Evolutionary conservation across 495 filamentous ascomycete species (phyloP), one percentile per base, ranked within the genome.

Genomic region (Podospora bellae-mahoneyi): DNA sequence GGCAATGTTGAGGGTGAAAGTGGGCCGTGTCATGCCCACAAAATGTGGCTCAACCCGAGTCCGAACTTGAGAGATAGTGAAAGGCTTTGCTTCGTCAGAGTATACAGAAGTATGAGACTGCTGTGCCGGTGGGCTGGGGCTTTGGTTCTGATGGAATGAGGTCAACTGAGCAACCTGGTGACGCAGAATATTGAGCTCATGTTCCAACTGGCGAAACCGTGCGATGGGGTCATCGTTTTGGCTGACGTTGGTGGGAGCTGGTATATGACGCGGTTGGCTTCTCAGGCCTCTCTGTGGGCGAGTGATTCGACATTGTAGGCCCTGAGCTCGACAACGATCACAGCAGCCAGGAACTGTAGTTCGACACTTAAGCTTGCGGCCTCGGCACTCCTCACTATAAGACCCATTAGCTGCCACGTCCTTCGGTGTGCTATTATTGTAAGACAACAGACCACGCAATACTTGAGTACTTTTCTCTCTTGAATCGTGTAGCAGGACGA

Each of bases 21-120:
- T 67, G 13, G 70, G 64, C 13, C 61, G 67, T 19, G 70, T 72
- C 9, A 60, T 67, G 6, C 70, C 70, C n/a, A 72, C 58, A 34
- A 72, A 72, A 9, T 69, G 66, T 15, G 70, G 67, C 59, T 69
- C 63, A 18, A 65, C 63, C 4, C 30, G 30, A 7, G 30, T 32
- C 30, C 7, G 30, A 32, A 32, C 30, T 32, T 32, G 30, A 7
- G 30, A 32, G 4, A 32, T 7, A 5, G 0, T 4, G 30, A 32
- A 32, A 32, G 53, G 53, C 1, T 7, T 13, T 20, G 19, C 53
- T 5, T 56, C 53, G 0, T 13, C 53, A 15, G 15, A 13, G 5
- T 18, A 20, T 56, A 2, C 15, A 20, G 53, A 18, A 18, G 53
- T 1, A 20, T 56, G 53, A 32, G 5, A 32, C 30, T 32, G 30